phyloP scores from a whole-genome alignment of 2,329 filamentous ascomycete species.

The Fusarium nisikadoi region DNA sequence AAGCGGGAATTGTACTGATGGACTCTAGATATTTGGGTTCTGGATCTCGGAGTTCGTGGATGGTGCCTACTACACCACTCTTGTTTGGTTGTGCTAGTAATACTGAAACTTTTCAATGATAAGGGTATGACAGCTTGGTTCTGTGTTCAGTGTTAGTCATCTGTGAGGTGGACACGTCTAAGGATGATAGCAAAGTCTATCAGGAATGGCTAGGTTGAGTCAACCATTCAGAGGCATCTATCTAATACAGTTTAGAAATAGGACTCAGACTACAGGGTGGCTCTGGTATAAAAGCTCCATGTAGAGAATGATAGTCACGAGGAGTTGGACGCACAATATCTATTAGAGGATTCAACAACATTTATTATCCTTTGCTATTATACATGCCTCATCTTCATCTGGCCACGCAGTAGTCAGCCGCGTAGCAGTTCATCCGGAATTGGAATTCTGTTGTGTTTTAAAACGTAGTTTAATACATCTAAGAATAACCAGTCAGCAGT shows the following conservation, averaged over 20 bases:
- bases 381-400: rapidly evolving
- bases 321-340: rapidly evolving
- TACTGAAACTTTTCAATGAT: neutral
- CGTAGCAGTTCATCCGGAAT: slow-evolving; percentile 45
- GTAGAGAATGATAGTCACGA: rapidly evolving
- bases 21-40: neutral
- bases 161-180: neutral
- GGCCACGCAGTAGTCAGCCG: rapidly evolving
- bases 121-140: neutral
- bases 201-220: rapidly evolving
- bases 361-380: rapidly evolving
- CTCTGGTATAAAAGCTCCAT: rapidly evolving
- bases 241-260: too few species aligned
- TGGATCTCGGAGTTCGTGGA: neutral
- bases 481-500: neutral
- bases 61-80: neutral
- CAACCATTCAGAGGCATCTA: too few species aligned
- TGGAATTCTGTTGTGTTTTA: slow-evolving; percentile 54
- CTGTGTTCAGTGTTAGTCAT: neutral
- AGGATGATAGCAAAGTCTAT: neutral
- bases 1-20: neutral
- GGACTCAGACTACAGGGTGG: neutral
- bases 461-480: slow-evolving; percentile 49
- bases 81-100: neutral
- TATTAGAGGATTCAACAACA: rapidly evolving